phyloP scores from a whole-genome alignment of 371 early-diverging fungal species.

The Mucor velutinosus region DNA sequence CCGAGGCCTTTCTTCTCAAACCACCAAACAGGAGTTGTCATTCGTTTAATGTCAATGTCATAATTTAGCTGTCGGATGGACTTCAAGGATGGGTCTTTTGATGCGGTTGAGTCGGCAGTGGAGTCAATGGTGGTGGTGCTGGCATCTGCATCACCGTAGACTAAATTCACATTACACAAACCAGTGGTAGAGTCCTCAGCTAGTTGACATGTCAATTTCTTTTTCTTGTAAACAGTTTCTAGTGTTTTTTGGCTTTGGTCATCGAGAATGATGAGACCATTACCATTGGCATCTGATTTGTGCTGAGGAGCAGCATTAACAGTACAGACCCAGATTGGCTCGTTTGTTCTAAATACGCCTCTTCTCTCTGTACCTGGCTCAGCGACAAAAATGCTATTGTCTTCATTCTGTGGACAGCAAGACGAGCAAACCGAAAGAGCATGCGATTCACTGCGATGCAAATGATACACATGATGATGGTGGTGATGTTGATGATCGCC shows the following conservation, averaged over 20 bases:
- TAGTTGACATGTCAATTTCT: background rate
- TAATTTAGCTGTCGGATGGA: background rate
- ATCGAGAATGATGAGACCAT: background rate
- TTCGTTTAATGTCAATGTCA: background rate
- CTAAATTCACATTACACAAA: background rate
- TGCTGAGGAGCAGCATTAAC: background rate
- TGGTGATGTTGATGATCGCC: background rate
- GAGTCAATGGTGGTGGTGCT: background rate
- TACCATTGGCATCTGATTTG: background rate
- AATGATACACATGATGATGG: background rate
- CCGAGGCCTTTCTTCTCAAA: background rate
- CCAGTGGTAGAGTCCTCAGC: background rate
- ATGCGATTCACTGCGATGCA: background rate
- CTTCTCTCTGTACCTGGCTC: background rate
- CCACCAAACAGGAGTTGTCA: background rate
- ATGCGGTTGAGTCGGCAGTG: background rate
- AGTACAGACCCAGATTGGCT: background rate
- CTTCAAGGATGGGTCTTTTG: too few species aligned
- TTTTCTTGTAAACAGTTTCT: background rate
- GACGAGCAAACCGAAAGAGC: background rate
- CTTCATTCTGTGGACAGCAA: background rate
- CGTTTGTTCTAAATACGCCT: background rate
- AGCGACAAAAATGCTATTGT: background rate
- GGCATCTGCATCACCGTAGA: background rate
- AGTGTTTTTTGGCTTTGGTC: background rate